phyloP scores from a whole-genome alignment of 2,329 filamentous ascomycete species.

The Penicillium sp. region DNA sequence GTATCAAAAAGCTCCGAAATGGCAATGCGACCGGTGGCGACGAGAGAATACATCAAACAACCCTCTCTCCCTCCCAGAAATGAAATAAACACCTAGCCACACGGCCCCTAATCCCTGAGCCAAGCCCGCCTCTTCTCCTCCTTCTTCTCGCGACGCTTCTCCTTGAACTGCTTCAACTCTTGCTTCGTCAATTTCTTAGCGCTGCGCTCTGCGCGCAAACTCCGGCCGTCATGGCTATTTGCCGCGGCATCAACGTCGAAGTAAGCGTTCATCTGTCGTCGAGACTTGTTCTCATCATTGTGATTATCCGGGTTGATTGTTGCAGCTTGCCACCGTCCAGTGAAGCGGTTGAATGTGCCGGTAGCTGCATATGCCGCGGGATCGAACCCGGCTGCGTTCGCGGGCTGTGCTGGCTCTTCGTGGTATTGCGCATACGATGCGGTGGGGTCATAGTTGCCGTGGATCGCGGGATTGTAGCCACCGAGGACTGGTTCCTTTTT shows the following conservation, averaged over 20 bases:
- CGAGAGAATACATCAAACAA: slow-evolving; percentile 3
- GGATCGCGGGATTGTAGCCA: slow-evolving; percentile 93
- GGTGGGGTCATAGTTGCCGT: slow-evolving; percentile 93
- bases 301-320: slow-evolving; percentile 71
- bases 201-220: slow-evolving; percentile 85
- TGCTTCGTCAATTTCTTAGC: slow-evolving; percentile 80
- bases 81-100: slow-evolving; percentile 32
- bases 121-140: slow-evolving; percentile 93
- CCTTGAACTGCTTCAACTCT: slow-evolving; percentile 87
- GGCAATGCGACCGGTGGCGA: slow-evolving; percentile 16
- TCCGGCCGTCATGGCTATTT: slow-evolving; percentile 84
- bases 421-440: slow-evolving; percentile 81
- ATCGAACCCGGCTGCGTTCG: slow-evolving; percentile 32
- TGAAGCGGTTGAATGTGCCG: slow-evolving; percentile 88
- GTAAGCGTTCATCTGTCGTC: slow-evolving; percentile 86
- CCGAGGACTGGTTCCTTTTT: slow-evolving; percentile 53
- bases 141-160: slow-evolving; percentile 84
- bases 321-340: slow-evolving; percentile 73
- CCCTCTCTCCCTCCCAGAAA: neutral
- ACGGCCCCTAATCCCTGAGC: slow-evolving; percentile 68
- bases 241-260: slow-evolving; percentile 95
- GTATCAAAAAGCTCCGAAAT: slow-evolving; percentile 19
- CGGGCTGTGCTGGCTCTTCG: slow-evolving; percentile 35
- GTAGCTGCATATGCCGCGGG: slow-evolving; percentile 62
- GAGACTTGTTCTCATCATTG: slow-evolving; percentile 83